phyloP scores from a whole-genome alignment of 371 early-diverging fungal species.

The Actinomortierella ambigua region DNA sequence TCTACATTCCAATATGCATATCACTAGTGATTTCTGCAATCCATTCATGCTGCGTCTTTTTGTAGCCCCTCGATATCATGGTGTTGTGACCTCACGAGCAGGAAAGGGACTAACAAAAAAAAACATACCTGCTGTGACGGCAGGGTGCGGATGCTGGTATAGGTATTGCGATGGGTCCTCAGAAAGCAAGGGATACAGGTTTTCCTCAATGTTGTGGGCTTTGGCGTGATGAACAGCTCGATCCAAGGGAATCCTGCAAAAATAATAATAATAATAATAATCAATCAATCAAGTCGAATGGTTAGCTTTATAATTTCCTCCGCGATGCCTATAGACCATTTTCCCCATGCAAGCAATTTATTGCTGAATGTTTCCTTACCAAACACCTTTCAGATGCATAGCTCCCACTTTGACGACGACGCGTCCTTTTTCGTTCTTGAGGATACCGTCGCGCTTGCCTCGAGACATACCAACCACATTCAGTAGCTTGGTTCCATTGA shows the following conservation, averaged over 20 bases:
- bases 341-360: background rate
- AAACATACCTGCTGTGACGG: constrained; percentile 25
- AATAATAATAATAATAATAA: constrained; percentile 1
- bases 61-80: too few species aligned
- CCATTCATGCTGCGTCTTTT: too few species aligned
- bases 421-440: constrained; percentile 86
- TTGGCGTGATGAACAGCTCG: constrained; percentile 71
- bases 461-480: constrained; percentile 90
- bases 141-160: constrained; percentile 42
- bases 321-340: background rate
- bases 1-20: too few species aligned
- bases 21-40: too few species aligned
- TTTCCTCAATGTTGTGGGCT: constrained; percentile 70
- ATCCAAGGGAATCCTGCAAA: constrained; percentile 69
- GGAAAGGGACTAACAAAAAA: too few species aligned
- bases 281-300: constrained; percentile 4
- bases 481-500: constrained; percentile 85
- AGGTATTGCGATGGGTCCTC: constrained; percentile 61
- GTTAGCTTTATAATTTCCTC: background rate
- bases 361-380: constrained; percentile 50
- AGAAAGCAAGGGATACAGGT: constrained; percentile 76
- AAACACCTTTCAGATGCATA: constrained; percentile 90
- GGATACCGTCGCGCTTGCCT: constrained; percentile 86
- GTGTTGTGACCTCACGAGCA: too few species aligned
- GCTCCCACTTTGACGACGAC: constrained; percentile 87